Conservation (phyloP, 805 yeast species). For the Wickerhamomyces bovis region DNA sequence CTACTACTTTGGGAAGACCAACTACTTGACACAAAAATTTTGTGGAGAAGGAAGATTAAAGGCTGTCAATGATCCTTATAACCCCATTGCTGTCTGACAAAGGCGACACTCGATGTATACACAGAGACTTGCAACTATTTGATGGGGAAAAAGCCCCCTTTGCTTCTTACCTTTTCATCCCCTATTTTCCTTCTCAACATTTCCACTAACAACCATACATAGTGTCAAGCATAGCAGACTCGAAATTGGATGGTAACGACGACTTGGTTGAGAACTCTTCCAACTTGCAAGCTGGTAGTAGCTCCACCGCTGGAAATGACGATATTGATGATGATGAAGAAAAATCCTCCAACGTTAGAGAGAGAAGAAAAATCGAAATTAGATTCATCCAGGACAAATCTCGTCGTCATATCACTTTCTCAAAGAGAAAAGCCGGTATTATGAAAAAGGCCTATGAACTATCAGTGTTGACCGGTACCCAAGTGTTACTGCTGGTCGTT, state of each 20-base stretch:
- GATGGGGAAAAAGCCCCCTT: neutral
- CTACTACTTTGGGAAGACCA: slow-evolving; percentile 19
- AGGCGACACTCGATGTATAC: too few species aligned
- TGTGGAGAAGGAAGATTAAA: neutral
- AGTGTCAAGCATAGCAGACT: slow-evolving; percentile 24
- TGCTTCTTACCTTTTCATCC: neutral
- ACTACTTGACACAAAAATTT: neutral
- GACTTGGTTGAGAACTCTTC: slow-evolving; percentile 16
- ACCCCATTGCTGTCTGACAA: too few species aligned
- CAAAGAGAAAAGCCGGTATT: slow-evolving; percentile 97
- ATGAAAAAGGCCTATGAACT: slow-evolving; percentile 99
- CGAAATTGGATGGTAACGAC: slow-evolving; percentile 18
- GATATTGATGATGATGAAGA: slow-evolving; percentile 44
- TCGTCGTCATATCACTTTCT: slow-evolving; percentile 95
- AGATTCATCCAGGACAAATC: slow-evolving; percentile 96
- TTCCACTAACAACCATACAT: neutral
- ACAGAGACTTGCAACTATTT: too few species aligned
- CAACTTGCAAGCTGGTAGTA: slow-evolving; percentile 3
- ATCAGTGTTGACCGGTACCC: slow-evolving; percentile 95
- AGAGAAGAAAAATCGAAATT: slow-evolving; percentile 89
- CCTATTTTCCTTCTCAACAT: neutral
- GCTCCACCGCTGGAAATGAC: slow-evolving; percentile 11
- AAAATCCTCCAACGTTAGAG: slow-evolving; percentile 40
- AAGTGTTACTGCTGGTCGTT: slow-evolving; percentile 88
- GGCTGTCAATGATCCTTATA: neutral